Conservation (phyloP, 805 yeast species). For the Zygoascus tannicola region DNA sequence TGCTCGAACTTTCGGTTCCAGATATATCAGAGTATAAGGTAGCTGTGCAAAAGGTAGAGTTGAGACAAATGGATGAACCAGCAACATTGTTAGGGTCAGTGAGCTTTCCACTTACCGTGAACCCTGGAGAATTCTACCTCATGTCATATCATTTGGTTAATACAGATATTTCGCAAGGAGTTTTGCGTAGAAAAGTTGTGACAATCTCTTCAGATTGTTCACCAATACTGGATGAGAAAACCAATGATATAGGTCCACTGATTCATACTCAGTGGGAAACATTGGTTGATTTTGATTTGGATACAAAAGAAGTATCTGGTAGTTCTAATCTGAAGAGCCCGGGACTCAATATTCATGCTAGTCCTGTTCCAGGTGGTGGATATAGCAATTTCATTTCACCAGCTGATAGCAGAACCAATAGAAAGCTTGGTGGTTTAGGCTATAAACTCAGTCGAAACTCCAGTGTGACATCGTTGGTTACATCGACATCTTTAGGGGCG, state of each 20-base stretch:
- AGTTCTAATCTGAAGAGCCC: background rate
- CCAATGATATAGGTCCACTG: constrained; percentile 4
- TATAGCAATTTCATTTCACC: background rate
- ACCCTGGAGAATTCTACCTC: constrained; percentile 22
- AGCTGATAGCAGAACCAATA: background rate
- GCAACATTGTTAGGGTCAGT: constrained; percentile 16
- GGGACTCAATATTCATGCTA: background rate
- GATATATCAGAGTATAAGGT: constrained; percentile 28
- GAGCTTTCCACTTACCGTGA: constrained; percentile 23
- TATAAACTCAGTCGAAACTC: background rate
- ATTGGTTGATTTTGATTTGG: constrained; percentile 24
- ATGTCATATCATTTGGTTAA: constrained; percentile 22
- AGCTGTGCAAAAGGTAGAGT: constrained; percentile 8
- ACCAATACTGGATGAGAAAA: background rate
- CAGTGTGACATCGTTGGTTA: background rate
- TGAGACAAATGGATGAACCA: constrained; percentile 21
- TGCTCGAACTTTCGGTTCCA: constrained; percentile 40
- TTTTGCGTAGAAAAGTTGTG: constrained; percentile 1
- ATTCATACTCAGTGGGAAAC: constrained; percentile 33
- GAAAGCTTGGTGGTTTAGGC: background rate
- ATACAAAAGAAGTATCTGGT: background rate
- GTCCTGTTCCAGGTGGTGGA: background rate
- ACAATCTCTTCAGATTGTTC: background rate
- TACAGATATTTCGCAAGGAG: constrained; percentile 9
- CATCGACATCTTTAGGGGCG: background rate